Evolutionary conservation across 2,329 filamentous ascomycete genomes (phyloP).

Genomic region (Proliferodiscus dingleyae): DNA sequence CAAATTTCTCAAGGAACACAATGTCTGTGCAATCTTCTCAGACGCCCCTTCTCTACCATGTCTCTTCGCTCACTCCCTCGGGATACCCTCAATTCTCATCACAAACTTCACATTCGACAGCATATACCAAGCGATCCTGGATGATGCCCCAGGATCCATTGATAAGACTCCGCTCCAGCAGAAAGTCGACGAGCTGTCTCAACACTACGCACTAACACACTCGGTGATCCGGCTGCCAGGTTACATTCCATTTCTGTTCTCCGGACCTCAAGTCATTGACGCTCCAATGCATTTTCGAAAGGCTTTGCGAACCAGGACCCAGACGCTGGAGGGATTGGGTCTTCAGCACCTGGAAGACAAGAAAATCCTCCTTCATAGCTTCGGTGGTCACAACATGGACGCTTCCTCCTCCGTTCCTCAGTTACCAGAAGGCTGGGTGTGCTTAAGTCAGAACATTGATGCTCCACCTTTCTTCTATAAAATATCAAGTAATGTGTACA

Average conservation of each 20-base stretch:
- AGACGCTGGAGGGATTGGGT: not conserved
- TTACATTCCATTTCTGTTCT: slow-evolving; percentile 10
- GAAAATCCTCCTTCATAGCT: not conserved
- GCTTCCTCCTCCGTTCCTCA: slow-evolving; percentile 4
- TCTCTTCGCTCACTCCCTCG: slow-evolving; percentile 7
- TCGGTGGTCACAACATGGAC: not conserved
- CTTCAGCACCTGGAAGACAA: slow-evolving; percentile 6
- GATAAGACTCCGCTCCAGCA: not conserved
- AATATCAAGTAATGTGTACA: slow-evolving; percentile 12
- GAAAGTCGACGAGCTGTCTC: slow-evolving; percentile 13
- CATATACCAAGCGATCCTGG: slow-evolving; percentile 11
- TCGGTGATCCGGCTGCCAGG: slow-evolving; percentile 15
- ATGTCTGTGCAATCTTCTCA: slow-evolving; percentile 8
- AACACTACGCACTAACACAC: slow-evolving; percentile 8
- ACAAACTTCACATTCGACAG: slow-evolving; percentile 17
- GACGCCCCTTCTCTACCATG: slow-evolving; percentile 11
- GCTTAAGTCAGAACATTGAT: slow-evolving; percentile 17
- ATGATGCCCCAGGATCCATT: slow-evolving; percentile 5
- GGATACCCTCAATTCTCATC: slow-evolving; percentile 11
- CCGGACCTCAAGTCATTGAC: not conserved
- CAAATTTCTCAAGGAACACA: slow-evolving; percentile 7
- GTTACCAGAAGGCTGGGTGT: slow-evolving; percentile 16
- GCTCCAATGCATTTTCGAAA: slow-evolving; percentile 15
- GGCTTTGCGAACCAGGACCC: slow-evolving; percentile 6
- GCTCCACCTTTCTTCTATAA: slow-evolving; percentile 14